Evolutionary conservation across 495 filamentous ascomycete species (phyloP).

Genomic region (Tetracladium setigerum): DNA sequence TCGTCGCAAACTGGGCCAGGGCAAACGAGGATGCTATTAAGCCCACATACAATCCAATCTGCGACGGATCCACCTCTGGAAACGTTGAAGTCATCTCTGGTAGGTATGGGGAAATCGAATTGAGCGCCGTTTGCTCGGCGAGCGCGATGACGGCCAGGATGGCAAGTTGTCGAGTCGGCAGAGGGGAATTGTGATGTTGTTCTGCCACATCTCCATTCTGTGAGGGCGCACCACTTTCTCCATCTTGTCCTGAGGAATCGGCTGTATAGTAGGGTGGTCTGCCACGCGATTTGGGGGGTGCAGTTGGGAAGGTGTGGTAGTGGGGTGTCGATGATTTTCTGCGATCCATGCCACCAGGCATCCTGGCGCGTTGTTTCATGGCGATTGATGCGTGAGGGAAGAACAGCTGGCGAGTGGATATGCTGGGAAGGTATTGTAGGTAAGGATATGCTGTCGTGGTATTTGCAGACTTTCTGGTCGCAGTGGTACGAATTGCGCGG

Average conservation of each 20-base stretch:
- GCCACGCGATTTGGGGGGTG: constrained; percentile 65
- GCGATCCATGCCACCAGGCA: constrained; percentile 20
- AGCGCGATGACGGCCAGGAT: constrained; percentile 84
- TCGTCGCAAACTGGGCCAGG: constrained; percentile 82
- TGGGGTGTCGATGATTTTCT: constrained; percentile 67
- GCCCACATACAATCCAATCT: constrained; percentile 86
- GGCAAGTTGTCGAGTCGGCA: constrained; percentile 75
- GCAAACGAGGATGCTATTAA: constrained; percentile 85
- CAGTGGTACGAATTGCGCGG: neutral
- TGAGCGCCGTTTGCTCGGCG: constrained; percentile 91
- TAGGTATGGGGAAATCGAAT: constrained; percentile 93
- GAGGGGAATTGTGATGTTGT: constrained; percentile 50
- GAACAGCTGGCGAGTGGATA: neutral
- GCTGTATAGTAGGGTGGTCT: constrained; percentile 9
- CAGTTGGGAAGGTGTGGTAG: constrained; percentile 93
- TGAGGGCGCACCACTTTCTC: constrained; percentile 1
- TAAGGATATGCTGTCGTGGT: neutral
- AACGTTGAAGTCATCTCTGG: constrained; percentile 87
- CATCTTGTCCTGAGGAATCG: constrained; percentile 16
- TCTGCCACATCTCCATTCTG: constrained; percentile 18
- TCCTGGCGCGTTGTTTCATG: neutral
- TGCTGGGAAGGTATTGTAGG: neutral
- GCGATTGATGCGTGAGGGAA: neutral
- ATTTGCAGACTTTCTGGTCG: neutral
- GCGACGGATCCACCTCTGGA: constrained; percentile 59